Percentiles rank a stretch among this genome's conserved stretches.
These are phyloP conservation scores for Thalassia testudinum DNA, from an alignment of 116 monocot species.

Conservation along the genomic window DNA sequence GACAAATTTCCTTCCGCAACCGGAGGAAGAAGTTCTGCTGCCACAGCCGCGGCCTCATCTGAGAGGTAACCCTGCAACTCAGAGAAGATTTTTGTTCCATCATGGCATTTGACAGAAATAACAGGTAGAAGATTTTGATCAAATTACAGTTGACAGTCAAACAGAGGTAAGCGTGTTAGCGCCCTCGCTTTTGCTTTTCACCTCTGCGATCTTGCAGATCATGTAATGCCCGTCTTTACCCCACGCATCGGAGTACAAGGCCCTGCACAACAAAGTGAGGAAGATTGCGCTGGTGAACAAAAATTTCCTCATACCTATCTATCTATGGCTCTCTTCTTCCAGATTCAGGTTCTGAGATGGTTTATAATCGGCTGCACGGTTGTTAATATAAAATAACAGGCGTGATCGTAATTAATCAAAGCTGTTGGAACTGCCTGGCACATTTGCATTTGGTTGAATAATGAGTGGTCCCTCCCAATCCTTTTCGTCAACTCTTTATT, in stretches of 20 bases:
- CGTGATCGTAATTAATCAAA: too few species aligned
- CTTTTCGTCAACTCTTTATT: too few species aligned
- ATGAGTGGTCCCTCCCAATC: too few species aligned
- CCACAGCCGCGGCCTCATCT: constrained; percentile 19
- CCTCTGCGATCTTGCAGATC: constrained; percentile 95
- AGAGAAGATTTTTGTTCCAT: background rate
- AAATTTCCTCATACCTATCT: too few species aligned
- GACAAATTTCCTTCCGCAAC: constrained; percentile 36
- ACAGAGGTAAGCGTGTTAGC: background rate
- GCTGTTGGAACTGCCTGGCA: too few species aligned
- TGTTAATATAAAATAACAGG: too few species aligned
- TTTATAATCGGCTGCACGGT: too few species aligned
- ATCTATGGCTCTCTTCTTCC: too few species aligned
- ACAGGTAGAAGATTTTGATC: background rate
- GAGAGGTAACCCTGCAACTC: constrained; percentile 31
- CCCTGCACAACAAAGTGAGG: constrained; percentile 8
- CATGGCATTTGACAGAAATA: background rate
- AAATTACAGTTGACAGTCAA: background rate
- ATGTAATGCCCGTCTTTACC: constrained; percentile 90
- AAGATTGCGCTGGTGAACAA: too few species aligned
- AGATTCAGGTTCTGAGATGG: too few species aligned
- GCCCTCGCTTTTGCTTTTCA: too few species aligned
- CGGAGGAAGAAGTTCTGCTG: constrained; percentile 41
- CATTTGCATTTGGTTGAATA: too few species aligned
- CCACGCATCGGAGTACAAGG: constrained; percentile 34